These are phyloP conservation scores for Pleurotus tuoliensis DNA, from an alignment of 768 basidiomycete species.

Conservation along the genomic window DNA sequence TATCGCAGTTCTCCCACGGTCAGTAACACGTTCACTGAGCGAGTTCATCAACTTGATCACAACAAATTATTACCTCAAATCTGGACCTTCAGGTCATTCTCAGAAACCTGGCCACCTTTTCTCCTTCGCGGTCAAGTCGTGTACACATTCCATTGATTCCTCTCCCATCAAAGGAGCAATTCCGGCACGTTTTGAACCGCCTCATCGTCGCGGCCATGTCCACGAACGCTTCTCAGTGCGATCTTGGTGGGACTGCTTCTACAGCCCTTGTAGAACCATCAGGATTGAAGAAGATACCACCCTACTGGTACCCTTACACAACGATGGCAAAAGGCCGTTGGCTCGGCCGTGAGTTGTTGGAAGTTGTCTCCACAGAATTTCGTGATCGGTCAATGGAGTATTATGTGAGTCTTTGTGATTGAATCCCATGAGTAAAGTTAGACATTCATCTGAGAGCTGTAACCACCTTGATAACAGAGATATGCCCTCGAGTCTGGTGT, in stretches of 20 bases:
- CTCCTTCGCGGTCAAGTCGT: conserved; percentile 26
- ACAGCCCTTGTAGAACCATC: conserved; percentile 19
- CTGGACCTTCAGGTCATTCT: conserved; percentile 1
- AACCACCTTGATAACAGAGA: conserved; percentile 28
- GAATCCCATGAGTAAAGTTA: neutral
- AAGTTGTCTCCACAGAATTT: conserved; percentile 93
- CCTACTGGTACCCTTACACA: conserved; percentile 92
- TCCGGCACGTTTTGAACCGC: conserved; percentile 50
- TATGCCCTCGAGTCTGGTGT: conserved; percentile 84
- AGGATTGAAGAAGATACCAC: conserved; percentile 74
- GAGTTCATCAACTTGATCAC: neutral
- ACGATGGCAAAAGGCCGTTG: conserved; percentile 93
- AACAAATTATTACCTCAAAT: neutral
- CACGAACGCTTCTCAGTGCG: conserved; percentile 20
- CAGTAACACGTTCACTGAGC: neutral
- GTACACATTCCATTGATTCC: conserved; percentile 41
- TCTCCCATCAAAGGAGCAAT: conserved; percentile 49
- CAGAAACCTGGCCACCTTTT: conserved; percentile 8
- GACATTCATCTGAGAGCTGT: neutral
- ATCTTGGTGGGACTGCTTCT: conserved; percentile 11
- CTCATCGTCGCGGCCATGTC: conserved; percentile 50
- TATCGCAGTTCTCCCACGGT: conserved; percentile 3
- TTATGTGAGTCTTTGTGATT: conserved; percentile 63
- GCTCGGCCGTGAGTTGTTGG: conserved; percentile 82
- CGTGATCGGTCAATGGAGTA: conserved; percentile 93